Conservation (phyloP, 2,329 filamentous ascomycete species). For the Exophiala lecanii-corni region DNA sequence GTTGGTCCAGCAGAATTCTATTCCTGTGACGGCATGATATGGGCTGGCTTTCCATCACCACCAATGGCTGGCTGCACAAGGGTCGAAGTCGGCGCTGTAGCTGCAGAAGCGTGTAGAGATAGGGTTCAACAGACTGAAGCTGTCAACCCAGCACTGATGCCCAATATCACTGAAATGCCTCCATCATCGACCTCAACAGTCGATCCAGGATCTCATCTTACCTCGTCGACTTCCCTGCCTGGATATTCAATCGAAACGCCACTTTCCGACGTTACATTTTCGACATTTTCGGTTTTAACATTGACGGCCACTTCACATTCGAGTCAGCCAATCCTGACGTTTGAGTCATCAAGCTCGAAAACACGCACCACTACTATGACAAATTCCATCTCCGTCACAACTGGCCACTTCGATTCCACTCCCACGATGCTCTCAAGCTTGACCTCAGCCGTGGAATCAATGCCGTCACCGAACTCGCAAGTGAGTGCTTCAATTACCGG, state of each 20-base stretch:
- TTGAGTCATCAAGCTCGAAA: no score
- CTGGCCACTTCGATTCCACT: no score
- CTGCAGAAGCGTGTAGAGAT: slow-evolving; percentile 2
- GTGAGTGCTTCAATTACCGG: no score
- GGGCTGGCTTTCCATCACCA: slow-evolving; percentile 3
- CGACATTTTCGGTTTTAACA: no score
- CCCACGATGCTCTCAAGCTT: no score
- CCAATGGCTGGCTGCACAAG: background rate
- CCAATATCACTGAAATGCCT: background rate
- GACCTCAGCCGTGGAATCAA: no score
- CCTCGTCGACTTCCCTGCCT: background rate
- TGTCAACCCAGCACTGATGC: background rate
- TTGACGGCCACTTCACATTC: no score
- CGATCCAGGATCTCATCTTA: background rate
- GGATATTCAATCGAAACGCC: background rate
- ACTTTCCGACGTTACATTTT: no score
- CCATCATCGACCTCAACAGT: background rate
- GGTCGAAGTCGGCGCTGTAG: slow-evolving; percentile 4
- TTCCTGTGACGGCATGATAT: slow-evolving; percentile 2
- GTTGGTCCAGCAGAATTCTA: slow-evolving; percentile 5
- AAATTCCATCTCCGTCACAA: no score
- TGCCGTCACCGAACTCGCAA: no score
- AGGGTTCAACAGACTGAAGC: background rate
- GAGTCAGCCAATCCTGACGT: no score
- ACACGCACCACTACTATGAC: no score